Base-by-base conservation (phyloP, 2,329 filamentous ascomycete species). In the Thelonectria rubi region DNA sequence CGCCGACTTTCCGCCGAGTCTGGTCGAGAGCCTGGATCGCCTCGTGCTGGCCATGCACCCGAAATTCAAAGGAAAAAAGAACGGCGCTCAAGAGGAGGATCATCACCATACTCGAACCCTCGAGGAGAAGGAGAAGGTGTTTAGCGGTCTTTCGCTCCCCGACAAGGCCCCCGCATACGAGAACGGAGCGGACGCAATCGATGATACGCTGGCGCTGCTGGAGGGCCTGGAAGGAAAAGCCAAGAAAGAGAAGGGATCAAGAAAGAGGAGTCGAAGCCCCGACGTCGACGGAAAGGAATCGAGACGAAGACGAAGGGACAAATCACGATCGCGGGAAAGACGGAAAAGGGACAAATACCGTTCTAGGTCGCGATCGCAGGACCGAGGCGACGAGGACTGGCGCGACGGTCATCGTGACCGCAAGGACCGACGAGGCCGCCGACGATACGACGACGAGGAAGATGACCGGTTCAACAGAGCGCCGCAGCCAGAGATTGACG, bases 141-240 rank as follows among this genome's bases (percentile, higher is more conserved):
- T 99, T 77, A 93, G 90, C 70, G 96, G 94, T 1, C 84, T 99
- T 52, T 86, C 93, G 8, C 85, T 99, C 47, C 93, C 94, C 1
- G 94, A 99, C 77, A 90, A 89, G 73, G 84, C 88, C 32, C 73
- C 74, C 1, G 68, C 68, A 5, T 65, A 76, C 24, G 74, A 78
- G 26, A 70, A 70, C 9, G 74, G 76, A 47, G 80, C 79, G 1
- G 91, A 92, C 73, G 91, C 88, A 18, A 90, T 97, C 72, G 95
- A 98, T 73, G 94, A 99, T 76, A 97, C 95, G 0, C 88, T 99
- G 70, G 94, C 94, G 1, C 84, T 97, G 71, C 78, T 99, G n/a
- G 95, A 98, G 76, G 91, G 89, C 0, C 79, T 98, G 40, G 93
- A 93, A 64, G 85, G 86, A 8, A 93, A 91, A 71, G 80, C 82